These are phyloP conservation scores for Verticillium nubilum DNA, from an alignment of 2,329 filamentous ascomycete species.

Conservation along the genomic window DNA sequence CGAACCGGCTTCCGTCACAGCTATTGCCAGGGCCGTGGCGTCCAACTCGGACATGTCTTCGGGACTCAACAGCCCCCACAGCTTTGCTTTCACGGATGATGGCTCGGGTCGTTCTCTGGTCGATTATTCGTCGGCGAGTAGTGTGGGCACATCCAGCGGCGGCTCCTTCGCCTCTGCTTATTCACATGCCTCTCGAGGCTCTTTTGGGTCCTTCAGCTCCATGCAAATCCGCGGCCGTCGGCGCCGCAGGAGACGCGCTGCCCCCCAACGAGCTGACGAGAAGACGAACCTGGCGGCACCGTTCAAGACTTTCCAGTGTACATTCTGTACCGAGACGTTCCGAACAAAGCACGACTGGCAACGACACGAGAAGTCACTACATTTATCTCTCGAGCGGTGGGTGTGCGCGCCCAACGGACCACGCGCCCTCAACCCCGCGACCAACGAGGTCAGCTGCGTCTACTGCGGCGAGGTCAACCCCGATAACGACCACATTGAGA, in stretches of 20 bases:
- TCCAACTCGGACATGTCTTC: slow-evolving; percentile 47
- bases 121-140: slow-evolving; percentile 55
- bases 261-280: slow-evolving; percentile 30
- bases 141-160: slow-evolving; percentile 54
- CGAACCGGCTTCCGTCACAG: slow-evolving; percentile 54
- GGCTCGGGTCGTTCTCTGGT: slow-evolving; percentile 52
- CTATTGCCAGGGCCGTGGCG: slow-evolving; percentile 52
- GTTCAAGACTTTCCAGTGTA: slow-evolving; percentile 58
- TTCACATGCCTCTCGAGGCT: slow-evolving; percentile 53
- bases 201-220: slow-evolving; percentile 45
- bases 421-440: slow-evolving; percentile 51
- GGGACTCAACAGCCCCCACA: slow-evolving; percentile 51
- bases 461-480: slow-evolving; percentile 55
- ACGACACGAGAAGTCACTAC: slow-evolving; percentile 64
- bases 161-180: slow-evolving; percentile 54
- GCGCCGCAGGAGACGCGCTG: slow-evolving; percentile 42
- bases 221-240: slow-evolving; percentile 38
- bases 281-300: slow-evolving; percentile 31
- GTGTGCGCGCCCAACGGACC: slow-evolving; percentile 56
- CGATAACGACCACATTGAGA: slow-evolving; percentile 49
- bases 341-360: slow-evolving; percentile 66
- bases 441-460: slow-evolving; percentile 50
- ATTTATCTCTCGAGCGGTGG: slow-evolving; percentile 60
- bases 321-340: slow-evolving; percentile 64
- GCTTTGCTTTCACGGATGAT: slow-evolving; percentile 54